Base-by-base conservation (phyloP, 768 basidiomycete species). In the Phlegmacium glaucopus region DNA sequence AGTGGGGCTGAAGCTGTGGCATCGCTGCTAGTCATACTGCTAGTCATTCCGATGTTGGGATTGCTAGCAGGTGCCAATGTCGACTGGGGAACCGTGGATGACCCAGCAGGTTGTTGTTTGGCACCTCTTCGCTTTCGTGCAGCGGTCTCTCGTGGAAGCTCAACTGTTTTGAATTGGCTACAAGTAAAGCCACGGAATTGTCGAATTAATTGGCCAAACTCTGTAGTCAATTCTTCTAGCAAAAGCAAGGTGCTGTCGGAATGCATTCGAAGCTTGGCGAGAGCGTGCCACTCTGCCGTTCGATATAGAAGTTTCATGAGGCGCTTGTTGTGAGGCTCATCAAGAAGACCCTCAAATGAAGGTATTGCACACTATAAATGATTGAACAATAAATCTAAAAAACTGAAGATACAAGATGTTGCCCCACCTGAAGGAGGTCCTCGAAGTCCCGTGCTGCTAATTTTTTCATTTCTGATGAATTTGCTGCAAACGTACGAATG, bases 261-360 rank as follows among this genome's bases (percentile, higher is more conserved):
- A 37, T 70, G 65, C 30, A 67, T 17, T 2, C 55, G 59, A 9
- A 68, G 50, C 48, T 71, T 71, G 1, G 59, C 63, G 35, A 62
- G 44, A 4, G 55, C 58, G 47, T 70, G 68, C 63, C 64, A 70
- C 32, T 58, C 47, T 0, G 60, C 62, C 3, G 66, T 45, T 9
- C 46, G 38, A 49, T 66, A 76, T 1, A 76, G 53, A 0, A 74
- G 49, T 22, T 68, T 60, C 15, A 62, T 50, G 4, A 75, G 47
- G 1, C 51, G 46, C 1, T 47, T 11, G 17, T 72, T 60, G 26
- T 71, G 59, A 0, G 48, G 46, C 0, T 54, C 44, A 1, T 57
- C 61, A 0, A 76, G 50, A 0, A 76, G 56, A 12, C 62, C 71
- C 13, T 73, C 65, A n/a, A 74, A 64, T 0, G 56, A 64, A 0